Percentiles rank a stretch among this genome's conserved stretches.
Conservation (phyloP, 192 early-diverging fungal species). For the Coemansia erecta region DNA sequence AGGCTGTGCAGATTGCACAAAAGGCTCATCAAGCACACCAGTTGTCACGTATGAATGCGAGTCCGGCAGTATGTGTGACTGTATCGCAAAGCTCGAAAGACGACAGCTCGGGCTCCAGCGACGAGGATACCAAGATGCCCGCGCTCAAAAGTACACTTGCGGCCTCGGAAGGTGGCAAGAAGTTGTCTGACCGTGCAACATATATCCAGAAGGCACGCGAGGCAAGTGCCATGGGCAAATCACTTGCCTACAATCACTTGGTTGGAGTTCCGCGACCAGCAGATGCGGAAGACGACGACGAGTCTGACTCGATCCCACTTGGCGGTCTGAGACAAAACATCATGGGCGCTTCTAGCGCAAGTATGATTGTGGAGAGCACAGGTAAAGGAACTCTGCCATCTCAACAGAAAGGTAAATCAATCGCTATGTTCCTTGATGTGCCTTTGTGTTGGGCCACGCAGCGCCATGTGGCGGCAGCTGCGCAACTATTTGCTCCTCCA, state of each 20-base stretch:
- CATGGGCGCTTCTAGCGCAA: too few species aligned
- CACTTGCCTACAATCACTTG: conserved; percentile 13
- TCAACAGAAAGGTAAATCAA: not conserved
- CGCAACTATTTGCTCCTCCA: not conserved
- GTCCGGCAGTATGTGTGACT: not conserved
- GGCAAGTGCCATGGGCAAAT: conserved; percentile 37
- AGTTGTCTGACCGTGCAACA: conserved; percentile 32
- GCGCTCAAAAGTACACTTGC: conserved; percentile 35
- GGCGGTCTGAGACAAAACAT: conserved; percentile 24
- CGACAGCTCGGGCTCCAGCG: conserved; percentile 28
- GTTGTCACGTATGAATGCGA: not conserved
- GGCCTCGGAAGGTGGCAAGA: not conserved
- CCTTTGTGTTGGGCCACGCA: too few species aligned
- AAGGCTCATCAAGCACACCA: not conserved
- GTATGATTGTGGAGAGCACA: too few species aligned
- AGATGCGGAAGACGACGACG: conserved; percentile 21
- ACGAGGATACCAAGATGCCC: conserved; percentile 21
- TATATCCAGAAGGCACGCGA: conserved; percentile 45
- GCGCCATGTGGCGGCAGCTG: too few species aligned
- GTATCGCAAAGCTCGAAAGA: conserved; percentile 29
- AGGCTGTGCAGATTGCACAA: not conserved
- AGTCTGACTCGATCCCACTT: conserved; percentile 32
- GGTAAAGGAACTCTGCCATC: not conserved
- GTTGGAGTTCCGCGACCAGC: not conserved
- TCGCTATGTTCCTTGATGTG: not conserved